Conservation (phyloP, 2,329 filamentous ascomycete genomes). For the Microdochium bolleyi region DNA sequence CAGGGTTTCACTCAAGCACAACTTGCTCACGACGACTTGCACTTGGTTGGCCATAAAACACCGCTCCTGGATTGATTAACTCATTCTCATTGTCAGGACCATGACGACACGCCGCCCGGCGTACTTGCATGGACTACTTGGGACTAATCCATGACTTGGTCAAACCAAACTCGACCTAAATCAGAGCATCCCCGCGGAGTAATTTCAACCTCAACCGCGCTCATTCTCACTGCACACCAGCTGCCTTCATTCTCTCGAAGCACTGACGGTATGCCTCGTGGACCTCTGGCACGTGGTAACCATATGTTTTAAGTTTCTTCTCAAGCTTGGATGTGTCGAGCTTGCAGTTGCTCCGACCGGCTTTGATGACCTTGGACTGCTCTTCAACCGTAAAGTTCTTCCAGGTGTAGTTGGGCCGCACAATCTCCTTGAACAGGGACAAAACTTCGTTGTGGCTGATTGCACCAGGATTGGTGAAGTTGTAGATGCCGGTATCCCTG, state of each 20-base stretch:
- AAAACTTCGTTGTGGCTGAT: slow-evolving; percentile 67
- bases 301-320: slow-evolving; percentile 51
- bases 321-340: slow-evolving; percentile 55
- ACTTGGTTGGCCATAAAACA: too few species aligned
- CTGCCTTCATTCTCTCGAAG: slow-evolving; percentile 56
- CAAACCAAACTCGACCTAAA: too few species aligned
- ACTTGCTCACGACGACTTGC: too few species aligned
- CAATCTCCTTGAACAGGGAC: slow-evolving; percentile 52
- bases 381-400: slow-evolving; percentile 60
- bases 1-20: too few species aligned
- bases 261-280: slow-evolving; percentile 53
- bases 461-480: slow-evolving; percentile 63
- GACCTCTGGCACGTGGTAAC: slow-evolving; percentile 50
- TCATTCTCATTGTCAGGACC: too few species aligned
- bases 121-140: too few species aligned
- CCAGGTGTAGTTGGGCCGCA: slow-evolving; percentile 53
- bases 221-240: slow-evolving; percentile 36
- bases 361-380: slow-evolving; percentile 60
- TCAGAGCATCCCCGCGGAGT: too few species aligned
- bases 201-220: neutral
- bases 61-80: too few species aligned
- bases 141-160: too few species aligned
- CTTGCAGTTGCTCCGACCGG: slow-evolving; percentile 58
- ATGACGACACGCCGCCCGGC: too few species aligned
- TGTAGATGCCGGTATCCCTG: slow-evolving; percentile 55